phyloP scores from a whole-genome alignment of 257 asterid species.

The Ligustrum vulgare region DNA sequence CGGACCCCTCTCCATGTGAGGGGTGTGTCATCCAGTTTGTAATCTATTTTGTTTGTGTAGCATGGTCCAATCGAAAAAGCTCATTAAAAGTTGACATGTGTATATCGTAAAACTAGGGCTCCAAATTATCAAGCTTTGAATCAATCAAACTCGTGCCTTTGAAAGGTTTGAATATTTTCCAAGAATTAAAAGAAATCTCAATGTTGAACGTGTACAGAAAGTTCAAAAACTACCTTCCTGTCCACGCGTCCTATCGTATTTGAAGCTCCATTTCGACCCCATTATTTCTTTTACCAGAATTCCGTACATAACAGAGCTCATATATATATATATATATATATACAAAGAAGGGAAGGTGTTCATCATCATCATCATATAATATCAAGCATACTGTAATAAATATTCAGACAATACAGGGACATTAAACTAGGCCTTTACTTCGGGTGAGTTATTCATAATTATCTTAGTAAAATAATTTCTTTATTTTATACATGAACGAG shows the following conservation, averaged over 20 bases:
- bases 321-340: conserved; percentile 9
- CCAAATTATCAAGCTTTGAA: conserved; percentile 29
- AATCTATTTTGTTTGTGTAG: too few relatives aligned
- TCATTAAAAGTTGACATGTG: background rate
- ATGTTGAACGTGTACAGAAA: conserved; percentile 5
- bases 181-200: conserved; percentile 6
- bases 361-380: background rate
- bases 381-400: background rate
- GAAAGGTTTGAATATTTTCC: conserved; percentile 19
- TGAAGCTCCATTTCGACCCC: conserved; percentile 4
- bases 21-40: too few relatives aligned
- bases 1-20: too few relatives aligned
- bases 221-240: conserved; percentile 30
- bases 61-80: too few relatives aligned
- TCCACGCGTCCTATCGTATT: background rate
- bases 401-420: background rate
- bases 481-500: background rate
- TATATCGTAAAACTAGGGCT: background rate
- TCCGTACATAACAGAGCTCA: background rate
- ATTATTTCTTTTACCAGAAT: background rate
- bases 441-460: conserved; percentile 23
- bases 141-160: conserved; percentile 32
- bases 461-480: background rate
- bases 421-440: conserved; percentile 3
- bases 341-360: conserved; percentile 7